phyloP scores from a whole-genome alignment of 2,329 filamentous ascomycete genomes.

The Phyllosticta citribraziliensis region DNA sequence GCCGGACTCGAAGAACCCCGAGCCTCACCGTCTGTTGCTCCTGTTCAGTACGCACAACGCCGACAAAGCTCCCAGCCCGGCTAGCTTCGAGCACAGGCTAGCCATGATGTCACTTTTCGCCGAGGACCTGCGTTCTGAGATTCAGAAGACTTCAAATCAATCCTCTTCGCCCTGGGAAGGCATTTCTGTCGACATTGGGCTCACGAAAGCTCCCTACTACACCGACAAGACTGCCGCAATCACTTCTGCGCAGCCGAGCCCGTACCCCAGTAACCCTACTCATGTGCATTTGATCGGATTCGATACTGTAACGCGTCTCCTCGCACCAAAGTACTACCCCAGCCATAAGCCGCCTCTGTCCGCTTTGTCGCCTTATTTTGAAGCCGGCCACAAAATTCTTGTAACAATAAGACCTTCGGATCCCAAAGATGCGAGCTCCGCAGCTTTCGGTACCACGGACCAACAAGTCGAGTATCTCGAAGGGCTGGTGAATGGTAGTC shows the following conservation, averaged over 20 bases:
- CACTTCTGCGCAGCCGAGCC: slow-evolving; percentile 24
- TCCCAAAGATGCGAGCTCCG: slow-evolving; percentile 31
- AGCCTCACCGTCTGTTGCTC: slow-evolving; percentile 43
- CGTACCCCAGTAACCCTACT: slow-evolving; percentile 27
- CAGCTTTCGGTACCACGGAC: slow-evolving; percentile 48
- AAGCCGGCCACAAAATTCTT: slow-evolving; percentile 46
- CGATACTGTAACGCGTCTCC: slow-evolving; percentile 64
- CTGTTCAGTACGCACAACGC: slow-evolving; percentile 56
- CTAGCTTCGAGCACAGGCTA: slow-evolving; percentile 56
- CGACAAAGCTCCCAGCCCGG: slow-evolving; percentile 57
- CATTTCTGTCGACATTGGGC: slow-evolving; percentile 50
- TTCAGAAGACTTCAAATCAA: neutral
- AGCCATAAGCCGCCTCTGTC: slow-evolving; percentile 36
- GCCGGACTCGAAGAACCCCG: slow-evolving; percentile 16
- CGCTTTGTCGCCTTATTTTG: slow-evolving; percentile 55
- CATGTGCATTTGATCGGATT: slow-evolving; percentile 66
- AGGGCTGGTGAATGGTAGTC: slow-evolving; percentile 36
- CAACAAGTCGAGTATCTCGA: slow-evolving; percentile 48
- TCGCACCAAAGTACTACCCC: slow-evolving; percentile 62
- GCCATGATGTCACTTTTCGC: slow-evolving; percentile 64
- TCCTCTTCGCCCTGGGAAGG: slow-evolving; percentile 9
- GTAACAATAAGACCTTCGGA: slow-evolving; percentile 50
- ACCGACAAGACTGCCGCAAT: slow-evolving; percentile 59
- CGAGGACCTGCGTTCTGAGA: slow-evolving; percentile 35
- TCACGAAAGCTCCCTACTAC: slow-evolving; percentile 66